Base-by-base conservation (phyloP, 1,284 basidiomycete genomes). In the Ganoderma boninense region DNA sequence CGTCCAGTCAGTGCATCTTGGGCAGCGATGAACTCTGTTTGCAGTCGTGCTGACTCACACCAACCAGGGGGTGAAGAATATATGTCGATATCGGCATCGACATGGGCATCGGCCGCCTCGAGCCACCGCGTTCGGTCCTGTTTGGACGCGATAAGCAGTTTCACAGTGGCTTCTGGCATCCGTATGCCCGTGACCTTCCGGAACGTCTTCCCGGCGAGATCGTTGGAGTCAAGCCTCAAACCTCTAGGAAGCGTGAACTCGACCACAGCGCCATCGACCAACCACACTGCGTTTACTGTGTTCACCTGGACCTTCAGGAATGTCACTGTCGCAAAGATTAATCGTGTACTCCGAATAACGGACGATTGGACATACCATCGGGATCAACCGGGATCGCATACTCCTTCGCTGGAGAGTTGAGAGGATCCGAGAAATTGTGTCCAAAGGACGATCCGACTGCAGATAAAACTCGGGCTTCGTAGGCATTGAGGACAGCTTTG, bases 331-430 rank as follows among this genome's bases (percentile, higher is more conserved):
- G 32, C 13, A 32, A 44, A 23, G 29, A 35, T 64, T 61, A 63
- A 61, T 40, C 13, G 46, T 64, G 18, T 38, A 29, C 40, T 20
- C 44, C 65, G 8, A 29, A 18, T 16, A 1, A 49, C 49, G 40
- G n/a, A 42, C 59, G 52, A 26, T 38, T 62, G n/a, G n/a, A 81
- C 87, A 78, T 76, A 94, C 95, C 87, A 82, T 98, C 96, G 16
- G 94, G 93, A 74, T 92, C 91, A 2, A 86, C 73, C 42, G 87
- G 84, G 4, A 90, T 83, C 38, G 87, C 80, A 77, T 92, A 95
- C 52, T 92, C 90, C 2, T 84, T 79, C 0, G 95, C 91, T 20
- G 96, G 96, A 2, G 95, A 89, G 78, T 98, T 97, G 65, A 92
- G 84, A 11, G 86, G 77, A 77, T 98, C 97, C 0, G 84, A 80